Base-by-base conservation (phyloP, 768 basidiomycete genomes). In the Suillus lakei region DNA sequence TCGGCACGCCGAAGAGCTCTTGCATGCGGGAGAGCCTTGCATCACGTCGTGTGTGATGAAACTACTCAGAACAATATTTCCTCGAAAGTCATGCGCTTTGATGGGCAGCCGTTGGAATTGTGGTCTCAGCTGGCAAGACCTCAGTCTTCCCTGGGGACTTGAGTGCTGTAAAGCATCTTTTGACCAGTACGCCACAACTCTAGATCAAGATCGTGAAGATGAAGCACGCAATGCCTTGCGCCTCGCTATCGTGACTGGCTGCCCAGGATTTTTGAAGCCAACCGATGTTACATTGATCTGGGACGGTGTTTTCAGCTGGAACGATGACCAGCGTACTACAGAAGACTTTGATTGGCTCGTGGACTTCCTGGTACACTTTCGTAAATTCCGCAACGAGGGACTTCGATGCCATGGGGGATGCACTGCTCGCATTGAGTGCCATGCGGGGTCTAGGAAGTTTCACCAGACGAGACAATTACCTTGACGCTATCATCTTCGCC, bases 371-470 rank as follows among this genome's bases (percentile, higher is more conserved):
- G 53, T 38, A 15, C 41, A 66, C 50, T 39, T 55, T 36, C 43
- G 50, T 28, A 43, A 41, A 13, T n/a, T 55, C n/a, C 54, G 1
- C 2, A 13, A 32, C 13, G 34, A 55, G 34, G 12, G 7, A 50
- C 26, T 62, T 38, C 23, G 54, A 66, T 46, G 39, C 62, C 41
- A 53, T 66, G 43, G 62, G 51, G 23, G 54, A 63, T 39, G 65
- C 62, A 7, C 44, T 66, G 16, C 65, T 51, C n/a, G 61, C 58
- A 53, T 36, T 63, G 39, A 63, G 65, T 54, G 54, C 34, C 13
- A 62, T 64, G 53, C 30, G 18, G 9, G 41, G 44, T 26, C n/a
- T 63, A 5, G 39, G 51, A 21, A 48, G 39, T 41, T n/a, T 4
- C 18, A 34, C 12, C 51, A 63, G 48, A 34, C 30, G 30, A 26